Conservation (phyloP, 2,329 filamentous ascomycete species). For the Penicillium vulpinum region DNA sequence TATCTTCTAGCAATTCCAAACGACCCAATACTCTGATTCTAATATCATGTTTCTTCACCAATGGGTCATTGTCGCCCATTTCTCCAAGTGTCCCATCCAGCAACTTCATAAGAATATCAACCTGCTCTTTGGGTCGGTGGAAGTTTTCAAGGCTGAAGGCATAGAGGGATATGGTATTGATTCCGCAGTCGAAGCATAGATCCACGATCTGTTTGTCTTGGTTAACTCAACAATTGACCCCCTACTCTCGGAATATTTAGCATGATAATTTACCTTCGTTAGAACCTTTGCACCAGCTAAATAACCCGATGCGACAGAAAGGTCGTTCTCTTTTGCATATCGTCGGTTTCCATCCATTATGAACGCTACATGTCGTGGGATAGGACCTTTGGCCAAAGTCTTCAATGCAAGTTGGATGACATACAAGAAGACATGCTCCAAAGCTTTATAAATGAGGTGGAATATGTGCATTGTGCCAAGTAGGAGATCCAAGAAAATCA, state of each 20-base stretch:
- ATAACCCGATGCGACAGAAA: not conserved
- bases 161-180: conserved; percentile 11
- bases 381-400: conserved; percentile 4
- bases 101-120: conserved; percentile 3
- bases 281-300: not conserved
- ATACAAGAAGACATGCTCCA: not conserved
- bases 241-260: not conserved
- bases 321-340: conserved; percentile 2
- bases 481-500: not conserved
- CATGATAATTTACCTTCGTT: not conserved
- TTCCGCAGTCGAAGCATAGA: not conserved
- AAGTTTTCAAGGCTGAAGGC: conserved; percentile 20
- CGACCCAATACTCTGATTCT: not conserved
- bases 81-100: not conserved
- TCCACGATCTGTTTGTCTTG: not conserved
- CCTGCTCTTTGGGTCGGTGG: conserved; percentile 9
- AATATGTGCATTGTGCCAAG: not conserved
- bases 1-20: not conserved
- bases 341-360: conserved; percentile 19
- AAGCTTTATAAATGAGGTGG: not conserved
- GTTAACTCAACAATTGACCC: not conserved
- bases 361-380: conserved; percentile 13
- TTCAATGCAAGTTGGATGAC: not conserved
- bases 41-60: not conserved
- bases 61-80: not conserved